Evolutionary conservation across 805 yeast species (phyloP), one percentile per base, ranked within the genome.

Genomic region (Candida morakotiae): DNA sequence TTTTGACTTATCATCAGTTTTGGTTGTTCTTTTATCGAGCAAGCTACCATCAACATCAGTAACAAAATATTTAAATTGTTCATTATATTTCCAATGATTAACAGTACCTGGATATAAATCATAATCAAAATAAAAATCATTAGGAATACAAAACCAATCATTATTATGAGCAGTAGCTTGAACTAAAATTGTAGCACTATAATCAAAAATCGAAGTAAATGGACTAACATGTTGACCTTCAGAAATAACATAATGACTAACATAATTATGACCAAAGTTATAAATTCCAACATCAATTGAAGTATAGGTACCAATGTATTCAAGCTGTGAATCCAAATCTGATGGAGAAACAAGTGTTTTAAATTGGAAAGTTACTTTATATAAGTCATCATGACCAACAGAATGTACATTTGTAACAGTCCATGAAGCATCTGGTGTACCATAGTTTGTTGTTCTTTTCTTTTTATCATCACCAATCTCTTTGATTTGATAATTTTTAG

Each of bases 291-390:
- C 14, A 21, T 23, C 18, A 14, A 21, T 9, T 21, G 25, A 31
- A 4, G 25, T 15, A 30, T 7, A 19, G 10, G 6, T 9, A 21
- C 34, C 34, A 31, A 8, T 20, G n/a, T 15, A 15, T 16, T 31
- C 9, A 4, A 20, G 11, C 15, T 19, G 6, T 19, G 17, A 25
- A 20, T n/a, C 35, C 34, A 15, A 47, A 14, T 4, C 10, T 13
- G 16, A 9, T 13, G 28, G 42, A 32, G 42, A 24, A 23, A 32
- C 47, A n/a, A 43, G 44, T n/a, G 53, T 42, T 24, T 44, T 42
- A 26, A 50, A 52, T 29, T 44, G 38, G 23, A 52, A 33, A 13
- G 49, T 46, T 29, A 48, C 53, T 41, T 52, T 45, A 42, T 39
- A 51, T 21, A 45, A 31, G 37, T 45, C 48, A 24, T 36, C 52